phyloP scores from a whole-genome alignment of 2,329 filamentous ascomycete genomes.

The Trichophyton rubrum region DNA sequence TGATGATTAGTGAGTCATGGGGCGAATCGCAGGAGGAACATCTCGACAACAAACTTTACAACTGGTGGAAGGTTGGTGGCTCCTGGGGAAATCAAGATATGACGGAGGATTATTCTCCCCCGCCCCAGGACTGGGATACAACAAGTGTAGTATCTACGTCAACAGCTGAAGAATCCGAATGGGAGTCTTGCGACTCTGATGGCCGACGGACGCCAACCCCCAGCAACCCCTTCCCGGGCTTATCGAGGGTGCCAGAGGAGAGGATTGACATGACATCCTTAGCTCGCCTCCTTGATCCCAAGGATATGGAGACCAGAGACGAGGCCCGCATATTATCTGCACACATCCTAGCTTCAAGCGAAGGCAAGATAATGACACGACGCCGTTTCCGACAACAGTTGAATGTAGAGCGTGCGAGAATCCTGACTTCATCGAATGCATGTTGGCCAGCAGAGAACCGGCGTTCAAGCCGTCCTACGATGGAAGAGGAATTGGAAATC shows the following conservation, averaged over 20 bases:
- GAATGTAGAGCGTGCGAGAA: constrained; percentile 55
- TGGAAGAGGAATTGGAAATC: constrained; percentile 45
- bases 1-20: constrained; percentile 30
- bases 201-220: constrained; percentile 63
- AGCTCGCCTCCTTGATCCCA: constrained; percentile 69
- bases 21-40: constrained; percentile 47
- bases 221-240: constrained; percentile 37
- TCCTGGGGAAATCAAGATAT: constrained; percentile 74
- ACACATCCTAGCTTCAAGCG: constrained; percentile 50
- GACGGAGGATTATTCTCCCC: constrained; percentile 63
- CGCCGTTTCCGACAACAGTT: constrained; percentile 59
- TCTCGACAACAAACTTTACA: constrained; percentile 63
- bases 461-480: constrained; percentile 23
- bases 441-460: not conserved
- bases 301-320: constrained; percentile 61
- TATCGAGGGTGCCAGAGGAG: constrained; percentile 35
- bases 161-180: constrained; percentile 38
- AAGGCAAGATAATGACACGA: constrained; percentile 62
- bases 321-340: constrained; percentile 72
- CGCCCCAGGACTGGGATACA: constrained; percentile 56
- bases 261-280: constrained; percentile 59
- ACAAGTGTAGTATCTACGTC: constrained; percentile 62
- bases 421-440: constrained; percentile 42
- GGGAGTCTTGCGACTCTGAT: constrained; percentile 37
- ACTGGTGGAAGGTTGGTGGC: constrained; percentile 71